Conservation (phyloP, 805 yeast genomes). For the Schizosaccharomyces pombe region DNA sequence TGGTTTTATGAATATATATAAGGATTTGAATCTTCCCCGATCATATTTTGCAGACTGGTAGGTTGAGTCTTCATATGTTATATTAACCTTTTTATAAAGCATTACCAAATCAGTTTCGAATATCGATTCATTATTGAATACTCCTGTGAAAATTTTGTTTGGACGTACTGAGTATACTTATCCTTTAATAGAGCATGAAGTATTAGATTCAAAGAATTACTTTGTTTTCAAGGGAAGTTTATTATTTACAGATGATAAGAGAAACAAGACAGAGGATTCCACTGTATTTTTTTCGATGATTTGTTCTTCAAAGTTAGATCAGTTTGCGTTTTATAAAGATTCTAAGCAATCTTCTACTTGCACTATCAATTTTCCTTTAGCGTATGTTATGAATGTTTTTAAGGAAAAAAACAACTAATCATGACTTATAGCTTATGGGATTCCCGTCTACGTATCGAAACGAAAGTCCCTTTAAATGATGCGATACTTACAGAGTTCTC, state of each 20-base stretch:
- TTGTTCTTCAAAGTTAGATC: neutral
- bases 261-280: neutral
- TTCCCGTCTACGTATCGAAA: neutral
- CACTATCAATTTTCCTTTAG: neutral
- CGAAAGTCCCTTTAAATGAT: neutral
- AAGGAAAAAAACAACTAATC: neutral
- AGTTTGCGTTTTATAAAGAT: neutral
- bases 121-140: neutral
- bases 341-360: neutral
- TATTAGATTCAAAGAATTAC: neutral
- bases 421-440: neutral
- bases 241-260: neutral
- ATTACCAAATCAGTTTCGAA: neutral
- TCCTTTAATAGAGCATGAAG: neutral
- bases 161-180: neutral
- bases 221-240: neutral
- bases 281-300: neutral
- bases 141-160: neutral
- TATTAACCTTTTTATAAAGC: neutral
- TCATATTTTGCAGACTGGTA: neutral
- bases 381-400: neutral
- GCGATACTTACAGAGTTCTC: neutral
- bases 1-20: neutral
- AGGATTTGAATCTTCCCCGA: neutral
- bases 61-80: neutral